These are phyloP conservation scores for Macrophomina phaseolina DNA, from an alignment of 2,329 filamentous ascomycete genomes.

Conservation along the genomic window DNA sequence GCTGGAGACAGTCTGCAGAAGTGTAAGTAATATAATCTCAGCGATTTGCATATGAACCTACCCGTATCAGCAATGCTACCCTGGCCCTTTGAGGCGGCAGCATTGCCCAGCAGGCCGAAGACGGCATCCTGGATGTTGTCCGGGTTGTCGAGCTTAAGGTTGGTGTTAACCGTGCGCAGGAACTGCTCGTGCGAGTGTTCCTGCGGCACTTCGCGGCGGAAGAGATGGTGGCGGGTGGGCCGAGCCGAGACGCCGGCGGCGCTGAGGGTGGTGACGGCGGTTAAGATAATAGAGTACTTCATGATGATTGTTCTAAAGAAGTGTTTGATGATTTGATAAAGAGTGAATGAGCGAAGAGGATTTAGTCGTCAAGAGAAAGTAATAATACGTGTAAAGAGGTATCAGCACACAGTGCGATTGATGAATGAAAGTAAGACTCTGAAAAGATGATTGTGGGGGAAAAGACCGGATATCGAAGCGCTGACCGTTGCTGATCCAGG, in stretches of 20 bases:
- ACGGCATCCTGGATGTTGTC: slow-evolving; percentile 55
- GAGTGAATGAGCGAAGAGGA: neutral
- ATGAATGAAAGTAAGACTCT: neutral
- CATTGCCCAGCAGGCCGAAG: slow-evolving; percentile 60
- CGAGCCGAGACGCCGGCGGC: slow-evolving; percentile 39
- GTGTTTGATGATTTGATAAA: neutral
- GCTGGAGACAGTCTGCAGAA: slow-evolving; percentile 61
- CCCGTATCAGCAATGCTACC: slow-evolving; percentile 56
- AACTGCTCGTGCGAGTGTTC: slow-evolving; percentile 62
- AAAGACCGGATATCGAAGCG: neutral
- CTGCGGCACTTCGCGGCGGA: slow-evolving; percentile 60
- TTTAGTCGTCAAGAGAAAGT: neutral
- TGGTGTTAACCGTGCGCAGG: slow-evolving; percentile 52
- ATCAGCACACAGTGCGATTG: slow-evolving; percentile 6
- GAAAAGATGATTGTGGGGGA: neutral
- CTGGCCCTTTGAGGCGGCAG: slow-evolving; percentile 55
- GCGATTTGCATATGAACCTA: slow-evolving; percentile 28
- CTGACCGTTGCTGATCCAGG: neutral
- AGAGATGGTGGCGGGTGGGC: slow-evolving; percentile 31
- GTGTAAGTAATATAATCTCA: slow-evolving; percentile 26
- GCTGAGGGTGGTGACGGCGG: slow-evolving; percentile 32
- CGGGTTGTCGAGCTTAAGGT: slow-evolving; percentile 56
- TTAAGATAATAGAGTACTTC: neutral
- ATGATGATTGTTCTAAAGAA: neutral
- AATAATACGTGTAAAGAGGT: neutral